These are phyloP conservation scores for Monosporascus sp. DNA, from an alignment of 2,329 filamentous ascomycete genomes.

Conservation along the genomic window DNA sequence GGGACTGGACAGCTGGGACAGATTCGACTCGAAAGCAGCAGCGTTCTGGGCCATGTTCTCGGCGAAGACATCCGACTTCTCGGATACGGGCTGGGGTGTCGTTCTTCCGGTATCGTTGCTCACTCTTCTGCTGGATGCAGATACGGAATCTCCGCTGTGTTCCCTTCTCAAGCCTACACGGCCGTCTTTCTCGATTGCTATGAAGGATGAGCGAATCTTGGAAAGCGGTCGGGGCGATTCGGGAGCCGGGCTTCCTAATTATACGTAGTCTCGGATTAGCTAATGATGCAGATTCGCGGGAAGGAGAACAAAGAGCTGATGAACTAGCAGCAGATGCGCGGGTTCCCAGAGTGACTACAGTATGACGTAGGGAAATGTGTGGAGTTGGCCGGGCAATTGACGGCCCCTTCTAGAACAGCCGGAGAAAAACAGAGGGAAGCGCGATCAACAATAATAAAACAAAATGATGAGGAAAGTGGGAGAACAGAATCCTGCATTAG, in stretches of 20 bases:
- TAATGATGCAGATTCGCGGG: slow-evolving; percentile 7
- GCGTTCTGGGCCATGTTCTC: slow-evolving; percentile 26
- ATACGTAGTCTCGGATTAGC: slow-evolving; percentile 27
- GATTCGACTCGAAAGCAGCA: slow-evolving; percentile 26
- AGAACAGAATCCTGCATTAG: too few species aligned
- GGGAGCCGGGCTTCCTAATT: slow-evolving; percentile 29
- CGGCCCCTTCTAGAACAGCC: neutral
- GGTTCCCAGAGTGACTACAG: neutral
- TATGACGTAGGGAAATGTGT: neutral
- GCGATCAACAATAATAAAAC: too few species aligned
- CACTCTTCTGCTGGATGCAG: slow-evolving; percentile 30
- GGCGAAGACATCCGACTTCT: slow-evolving; percentile 32
- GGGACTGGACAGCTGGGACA: slow-evolving; percentile 36
- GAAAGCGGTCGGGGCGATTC: slow-evolving; percentile 63
- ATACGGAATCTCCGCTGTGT: slow-evolving; percentile 37
- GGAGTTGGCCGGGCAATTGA: neutral
- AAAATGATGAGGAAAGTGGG: too few species aligned
- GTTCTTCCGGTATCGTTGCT: slow-evolving; percentile 35
- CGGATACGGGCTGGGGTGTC: slow-evolving; percentile 33
- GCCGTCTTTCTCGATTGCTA: slow-evolving; percentile 65
- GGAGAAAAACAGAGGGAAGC: too few species aligned
- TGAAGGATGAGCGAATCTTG: slow-evolving; percentile 70
- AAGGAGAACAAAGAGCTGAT: slow-evolving; percentile 1
- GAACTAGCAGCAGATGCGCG: neutral
- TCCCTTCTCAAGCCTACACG: slow-evolving; percentile 48